Conservation (phyloP, 768 basidiomycete genomes). For the Bullera alba region DNA sequence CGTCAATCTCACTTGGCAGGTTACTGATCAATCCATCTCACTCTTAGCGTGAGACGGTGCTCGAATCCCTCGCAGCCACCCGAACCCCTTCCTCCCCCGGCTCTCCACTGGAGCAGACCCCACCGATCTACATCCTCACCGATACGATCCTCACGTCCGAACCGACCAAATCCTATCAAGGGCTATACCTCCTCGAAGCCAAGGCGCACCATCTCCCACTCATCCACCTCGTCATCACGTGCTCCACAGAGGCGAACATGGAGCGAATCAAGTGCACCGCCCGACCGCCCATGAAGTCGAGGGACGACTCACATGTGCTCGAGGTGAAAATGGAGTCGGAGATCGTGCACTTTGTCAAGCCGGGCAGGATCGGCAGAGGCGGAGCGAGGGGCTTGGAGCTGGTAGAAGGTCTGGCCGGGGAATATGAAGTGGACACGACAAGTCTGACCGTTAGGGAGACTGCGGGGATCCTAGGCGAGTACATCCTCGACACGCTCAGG, state of each 20-base stretch:
- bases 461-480: not conserved
- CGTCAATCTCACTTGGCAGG: not conserved
- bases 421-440: not conserved
- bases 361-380: not conserved
- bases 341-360: not conserved
- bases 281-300: not conserved
- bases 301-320: not conserved
- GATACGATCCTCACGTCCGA: not conserved
- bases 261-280: not conserved
- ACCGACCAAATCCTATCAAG: not conserved
- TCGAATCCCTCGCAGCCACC: not conserved
- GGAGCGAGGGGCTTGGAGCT: not conserved
- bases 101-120: no score
- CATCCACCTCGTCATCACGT: not conserved
- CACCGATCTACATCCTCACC: not conserved
- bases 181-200: not conserved
- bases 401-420: constrained; percentile 1
- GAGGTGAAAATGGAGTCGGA: not conserved
- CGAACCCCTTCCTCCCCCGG: not conserved
- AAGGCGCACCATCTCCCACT: not conserved
- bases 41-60: not conserved
- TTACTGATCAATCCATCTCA: not conserved
- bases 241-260: not conserved
- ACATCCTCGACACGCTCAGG: not conserved
- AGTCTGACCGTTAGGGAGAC: not conserved